Base-by-base conservation (phyloP, 306 rosid species). In the Corylus heterophylla region DNA sequence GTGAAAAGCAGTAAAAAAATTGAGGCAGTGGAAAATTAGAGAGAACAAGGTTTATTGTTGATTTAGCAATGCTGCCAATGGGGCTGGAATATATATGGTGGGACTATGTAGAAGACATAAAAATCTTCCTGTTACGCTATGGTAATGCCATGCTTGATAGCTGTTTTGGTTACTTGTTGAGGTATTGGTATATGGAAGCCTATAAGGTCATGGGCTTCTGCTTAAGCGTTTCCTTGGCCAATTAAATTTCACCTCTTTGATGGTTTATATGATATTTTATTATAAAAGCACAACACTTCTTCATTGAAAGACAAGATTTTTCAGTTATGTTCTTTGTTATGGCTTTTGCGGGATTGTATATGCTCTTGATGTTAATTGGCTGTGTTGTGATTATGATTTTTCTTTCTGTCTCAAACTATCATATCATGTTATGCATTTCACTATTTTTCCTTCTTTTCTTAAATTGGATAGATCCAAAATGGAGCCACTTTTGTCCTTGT, bases 401-500 rank as follows among this genome's bases (percentile, higher is more conserved):
- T 1, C 45, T 8, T 1, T 29, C 5, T 25, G 22, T 22, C 54
- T 73, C 16, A 35, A 54, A 71, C 59, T 22, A 54, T 61, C 75
- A 42, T 73, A 70, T 61, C 48, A 44, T 74, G 35, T 71, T 79
- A 52, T 25, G 54, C 79, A 79, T 80, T 78, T 55, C 64, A 64
- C 50, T 20, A 69, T 85, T 74, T 78, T 56, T 78, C 83, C 76
- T 77, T 79, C 67, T 75, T 74, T 76, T 74, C 69, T 80, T 50
- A 58, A 82, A 75, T 80, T 85, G 94, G 82, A 82, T 88, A 95
- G 98, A 91, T 93, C 86, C 90, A 89, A 83, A 91, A 91, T 77
- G 98, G 98, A 81, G 98, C 98, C 81, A 89, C 97, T 82, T 89
- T 89, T 91, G 98, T 95, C 79, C 76, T 37, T 72, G 89, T 95